phyloP scores from a whole-genome alignment of 495 filamentous ascomycete genomes.

The Pseudevernia furfuracea region DNA sequence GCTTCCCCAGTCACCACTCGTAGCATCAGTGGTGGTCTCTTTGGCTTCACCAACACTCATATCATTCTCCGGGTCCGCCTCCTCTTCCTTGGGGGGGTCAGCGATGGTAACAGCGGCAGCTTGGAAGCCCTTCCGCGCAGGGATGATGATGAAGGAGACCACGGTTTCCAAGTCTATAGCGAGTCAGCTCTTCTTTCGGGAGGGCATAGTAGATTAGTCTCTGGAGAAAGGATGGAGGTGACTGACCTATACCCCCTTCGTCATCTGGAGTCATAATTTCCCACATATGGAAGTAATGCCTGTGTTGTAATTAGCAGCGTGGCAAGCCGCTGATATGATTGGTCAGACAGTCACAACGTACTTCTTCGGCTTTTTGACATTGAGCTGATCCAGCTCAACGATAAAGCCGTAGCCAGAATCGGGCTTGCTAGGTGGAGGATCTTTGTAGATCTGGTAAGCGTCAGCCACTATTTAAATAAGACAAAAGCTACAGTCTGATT shows the following conservation, averaged over 20 bases:
- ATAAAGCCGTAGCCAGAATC: conserved; percentile 17
- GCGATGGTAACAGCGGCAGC: conserved; percentile 15
- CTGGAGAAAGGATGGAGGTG: neutral
- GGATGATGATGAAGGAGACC: neutral
- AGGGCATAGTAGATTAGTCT: neutral
- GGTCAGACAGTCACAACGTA: neutral
- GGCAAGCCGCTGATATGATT: neutral
- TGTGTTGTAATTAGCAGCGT: neutral
- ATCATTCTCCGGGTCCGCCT: neutral
- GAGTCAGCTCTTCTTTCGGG: neutral
- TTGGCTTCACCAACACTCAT: neutral
- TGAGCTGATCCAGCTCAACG: neutral
- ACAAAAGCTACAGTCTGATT: neutral
- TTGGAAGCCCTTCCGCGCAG: conserved; percentile 13
- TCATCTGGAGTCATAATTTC: conserved; percentile 17
- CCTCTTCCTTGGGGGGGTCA: conserved; percentile 13
- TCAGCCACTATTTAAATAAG: neutral
- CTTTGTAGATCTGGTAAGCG: conserved; percentile 4
- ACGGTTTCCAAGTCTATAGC: neutral
- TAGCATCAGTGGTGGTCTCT: neutral
- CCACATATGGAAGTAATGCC: conserved; percentile 17
- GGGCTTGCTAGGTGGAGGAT: neutral
- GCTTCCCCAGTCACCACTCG: neutral
- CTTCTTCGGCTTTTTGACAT: conserved; percentile 9
- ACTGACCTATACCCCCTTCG: conserved; percentile 8